Evolutionary conservation across 1,284 basidiomycete species (phyloP).

Genomic region (Meripilus lineatus): DNA sequence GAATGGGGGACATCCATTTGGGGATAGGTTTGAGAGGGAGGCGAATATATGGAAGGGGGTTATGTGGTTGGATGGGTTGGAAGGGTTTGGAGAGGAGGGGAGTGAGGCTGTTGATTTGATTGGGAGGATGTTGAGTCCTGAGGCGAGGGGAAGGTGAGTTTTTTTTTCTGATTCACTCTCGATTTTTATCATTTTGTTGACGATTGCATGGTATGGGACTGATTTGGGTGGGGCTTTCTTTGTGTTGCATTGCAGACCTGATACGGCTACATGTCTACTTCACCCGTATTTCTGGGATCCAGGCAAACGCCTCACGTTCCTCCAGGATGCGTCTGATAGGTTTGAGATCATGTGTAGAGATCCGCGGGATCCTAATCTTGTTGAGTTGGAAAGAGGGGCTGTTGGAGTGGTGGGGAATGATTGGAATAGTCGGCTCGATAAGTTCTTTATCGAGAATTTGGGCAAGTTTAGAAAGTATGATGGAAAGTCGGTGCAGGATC

Average conservation of each 20-base stretch:
- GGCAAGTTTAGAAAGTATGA: constrained; percentile 98
- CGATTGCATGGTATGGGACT: not conserved
- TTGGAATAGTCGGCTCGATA: constrained; percentile 87
- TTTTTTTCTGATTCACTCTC: not conserved
- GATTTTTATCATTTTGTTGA: not conserved
- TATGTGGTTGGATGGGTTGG: constrained; percentile 64
- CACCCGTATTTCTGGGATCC: constrained; percentile 99
- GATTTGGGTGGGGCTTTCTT: too few relatives aligned
- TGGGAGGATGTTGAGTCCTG: constrained; percentile 66
- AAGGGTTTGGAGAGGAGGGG: constrained; percentile 87
- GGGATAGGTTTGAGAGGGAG: constrained; percentile 87
- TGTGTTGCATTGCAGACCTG: constrained; percentile 57
- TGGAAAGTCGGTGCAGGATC: constrained; percentile 83
- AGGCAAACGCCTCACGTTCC: constrained; percentile 80
- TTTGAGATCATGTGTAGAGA: constrained; percentile 98
- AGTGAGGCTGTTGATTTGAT: constrained; percentile 83
- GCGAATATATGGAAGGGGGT: constrained; percentile 85
- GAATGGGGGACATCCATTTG: constrained; percentile 86
- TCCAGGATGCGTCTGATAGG: constrained; percentile 95
- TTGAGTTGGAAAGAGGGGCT: constrained; percentile 73
- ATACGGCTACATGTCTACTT: constrained; percentile 79
- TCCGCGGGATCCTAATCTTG: constrained; percentile 63
- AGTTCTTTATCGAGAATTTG: constrained; percentile 86
- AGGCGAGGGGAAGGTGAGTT: constrained; percentile 67
- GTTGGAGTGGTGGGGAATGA: constrained; percentile 73